These are phyloP conservation scores for Hygrophila difformis DNA, from an alignment of 257 asterid species.

Conservation along the genomic window DNA sequence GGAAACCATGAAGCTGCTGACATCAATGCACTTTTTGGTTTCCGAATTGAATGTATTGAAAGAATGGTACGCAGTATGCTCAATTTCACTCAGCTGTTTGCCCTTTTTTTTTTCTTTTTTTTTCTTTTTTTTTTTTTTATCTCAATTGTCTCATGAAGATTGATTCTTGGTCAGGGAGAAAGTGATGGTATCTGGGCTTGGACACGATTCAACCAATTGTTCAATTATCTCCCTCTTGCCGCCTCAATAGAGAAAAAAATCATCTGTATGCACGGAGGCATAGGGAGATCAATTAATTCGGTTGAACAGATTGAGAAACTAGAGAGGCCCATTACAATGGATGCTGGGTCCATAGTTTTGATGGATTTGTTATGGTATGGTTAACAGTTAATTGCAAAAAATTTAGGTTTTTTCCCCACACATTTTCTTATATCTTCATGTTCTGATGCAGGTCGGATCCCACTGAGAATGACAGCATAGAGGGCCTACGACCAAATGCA, in stretches of 20 bases:
- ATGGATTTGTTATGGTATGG: constrained; percentile 96
- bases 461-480: constrained; percentile 94
- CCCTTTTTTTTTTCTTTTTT: too few species aligned
- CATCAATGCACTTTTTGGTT: constrained; percentile 96
- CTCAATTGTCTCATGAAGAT: constrained; percentile 19
- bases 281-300: constrained; percentile 88
- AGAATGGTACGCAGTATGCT: constrained; percentile 64
- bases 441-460: constrained; percentile 88
- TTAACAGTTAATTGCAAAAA: too few species aligned
- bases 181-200: constrained; percentile 98
- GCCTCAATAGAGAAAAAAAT: constrained; percentile 95
- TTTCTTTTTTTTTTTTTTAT: background rate
- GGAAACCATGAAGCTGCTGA: constrained; percentile 99
- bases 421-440: constrained; percentile 13
- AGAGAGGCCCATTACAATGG: constrained; percentile 99
- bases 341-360: constrained; percentile 87
- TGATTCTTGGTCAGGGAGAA: constrained; percentile 67
- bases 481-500: constrained; percentile 98
- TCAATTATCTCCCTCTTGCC: constrained; percentile 92
- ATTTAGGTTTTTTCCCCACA: too few species aligned
- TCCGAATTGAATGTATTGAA: constrained; percentile 97
- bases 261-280: constrained; percentile 99
- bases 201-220: constrained; percentile 94
- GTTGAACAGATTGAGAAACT: constrained; percentile 97
- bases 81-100: too few species aligned